Base-by-base conservation (phyloP, 2,329 filamentous ascomycete species). In the Exophiala alcalophila region DNA sequence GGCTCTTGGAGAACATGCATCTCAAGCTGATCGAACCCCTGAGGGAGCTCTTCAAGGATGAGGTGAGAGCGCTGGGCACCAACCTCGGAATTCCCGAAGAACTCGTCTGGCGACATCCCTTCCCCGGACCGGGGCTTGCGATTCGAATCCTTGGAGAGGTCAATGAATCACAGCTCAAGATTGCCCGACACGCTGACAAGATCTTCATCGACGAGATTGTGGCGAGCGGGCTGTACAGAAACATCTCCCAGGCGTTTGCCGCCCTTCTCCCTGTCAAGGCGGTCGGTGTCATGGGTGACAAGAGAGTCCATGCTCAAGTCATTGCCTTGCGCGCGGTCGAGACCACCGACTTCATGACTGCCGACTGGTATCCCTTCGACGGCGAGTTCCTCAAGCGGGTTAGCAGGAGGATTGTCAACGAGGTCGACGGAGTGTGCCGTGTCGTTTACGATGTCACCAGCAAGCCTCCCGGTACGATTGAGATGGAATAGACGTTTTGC, bases 121-220 rank as follows among this genome's bases (percentile, higher is more conserved):
- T 88, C 73, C 83, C 83, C 0, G 84, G 84, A 27, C 83, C 82
- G 9, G 80, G 82, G 37, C 80, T 94, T 48, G 87, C 78, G 10
- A 85, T 92, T 54, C 77, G 86, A 39, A 83, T 95, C 47, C 71
- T 95, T 1, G 90, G 90, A 24, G 89, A 94, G 56, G 82, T 95
- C 10, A 94, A 86, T 1, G 75, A 73, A 2, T 84, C 90, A 61
- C 78, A 84, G 28, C 83, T 95, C 11, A 78, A 80, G 41, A 92
- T 94, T 51, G 86, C 80, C 40, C 61, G 67, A 26, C 53, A 65
- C 45, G 67, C 67, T 6, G 67, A 70, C 50, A 57, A 68, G 52
- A 71, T 71, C 49, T 72, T 69, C 58, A 70, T 71, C 54, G 57
- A 57, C 25, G 67, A 65, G 61, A 71, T 71, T 52, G 55, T 59